Base-by-base conservation (phyloP, 192 early-diverging fungal species). In the Entomortierella chlamydospora region DNA sequence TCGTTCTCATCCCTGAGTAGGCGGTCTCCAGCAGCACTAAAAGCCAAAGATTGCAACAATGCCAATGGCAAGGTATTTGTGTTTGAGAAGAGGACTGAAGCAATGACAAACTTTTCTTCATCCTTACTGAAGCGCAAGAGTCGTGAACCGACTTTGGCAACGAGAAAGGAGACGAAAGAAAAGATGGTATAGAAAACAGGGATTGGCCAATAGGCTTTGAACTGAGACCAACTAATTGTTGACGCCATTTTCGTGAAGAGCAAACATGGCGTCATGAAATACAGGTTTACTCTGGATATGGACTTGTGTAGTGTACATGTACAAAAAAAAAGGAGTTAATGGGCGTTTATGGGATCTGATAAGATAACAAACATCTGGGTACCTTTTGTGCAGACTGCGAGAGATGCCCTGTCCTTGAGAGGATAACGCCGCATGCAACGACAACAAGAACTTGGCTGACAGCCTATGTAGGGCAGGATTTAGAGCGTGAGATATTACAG, bases 21-120 rank as follows among this genome's bases (percentile, higher is more conserved):
- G 2, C 76, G 64, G 29, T 83, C 68, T 34, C 81, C 86, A n/a
- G 83, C 86, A 49, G 82, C 84, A 28, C 82, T 84, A 11, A 84
- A 81, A 7, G 86, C 86, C 26, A 86, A 57, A 52, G 90, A 90
- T 43, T 88, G 87, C 74, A 93, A 85, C 30, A 90, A 70, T 9
- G 92, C 91, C 58, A 93, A 87, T 2, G 92, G 92, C 15, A 92
- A 81, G 12, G 89, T 90, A 58, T 93, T 93, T 18, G 92, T 91
- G 70, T 93, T 93, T 64, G 84, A 84, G 57, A 93, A 93, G 56
- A 93, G 82, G 25, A 88, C 83, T 8, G 87, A 90, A 1, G 90
- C 90, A 23, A 83, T 83, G 41, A 90, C 86, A 69, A 93, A 85
- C 23, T 89, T 88, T 25, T 83, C 86, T 43, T 91, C 88, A 18